phyloP scores from a whole-genome alignment of 495 filamentous ascomycete species.

The Xylaria acuta region DNA sequence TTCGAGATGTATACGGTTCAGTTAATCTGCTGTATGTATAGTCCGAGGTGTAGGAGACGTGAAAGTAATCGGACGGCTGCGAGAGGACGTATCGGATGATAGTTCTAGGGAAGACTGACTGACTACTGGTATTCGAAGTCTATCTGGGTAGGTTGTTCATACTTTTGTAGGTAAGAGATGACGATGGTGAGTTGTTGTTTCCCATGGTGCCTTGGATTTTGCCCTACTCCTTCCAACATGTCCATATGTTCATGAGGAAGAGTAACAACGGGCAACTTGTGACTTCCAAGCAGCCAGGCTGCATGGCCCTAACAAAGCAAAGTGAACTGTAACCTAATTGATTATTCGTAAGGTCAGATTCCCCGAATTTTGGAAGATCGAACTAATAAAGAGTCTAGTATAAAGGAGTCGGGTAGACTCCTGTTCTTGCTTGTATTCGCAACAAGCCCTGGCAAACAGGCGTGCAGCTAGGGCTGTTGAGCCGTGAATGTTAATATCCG shows the following conservation, averaged over 20 bases:
- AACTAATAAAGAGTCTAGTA: not conserved
- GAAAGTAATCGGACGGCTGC: not conserved
- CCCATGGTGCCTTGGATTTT: not conserved
- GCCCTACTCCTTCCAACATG: slow-evolving; percentile 2
- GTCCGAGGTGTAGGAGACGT: slow-evolving; percentile 19
- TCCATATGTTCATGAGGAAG: not conserved
- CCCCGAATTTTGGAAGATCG: not conserved
- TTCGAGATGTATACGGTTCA: slow-evolving; percentile 13
- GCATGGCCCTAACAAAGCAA: not conserved
- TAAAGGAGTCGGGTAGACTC: not conserved
- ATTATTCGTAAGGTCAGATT: not conserved
- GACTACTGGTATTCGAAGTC: not conserved
- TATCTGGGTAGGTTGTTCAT: not conserved
- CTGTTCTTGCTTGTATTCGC: not conserved
- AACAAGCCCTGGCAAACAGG: not conserved
- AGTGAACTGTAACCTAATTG: not conserved
- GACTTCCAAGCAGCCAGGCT: not conserved
- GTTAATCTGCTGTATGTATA: slow-evolving; percentile 29
- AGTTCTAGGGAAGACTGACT: not conserved
- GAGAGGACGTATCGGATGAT: not conserved
- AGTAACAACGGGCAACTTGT: not conserved
- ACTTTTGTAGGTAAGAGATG: not conserved
- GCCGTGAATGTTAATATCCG: not conserved
- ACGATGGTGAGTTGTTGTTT: not conserved
- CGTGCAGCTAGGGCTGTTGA: not conserved